Evolutionary conservation across 176 grass and related monocot species (phyloP).

Genomic region (Ensete ventricosum): DNA sequence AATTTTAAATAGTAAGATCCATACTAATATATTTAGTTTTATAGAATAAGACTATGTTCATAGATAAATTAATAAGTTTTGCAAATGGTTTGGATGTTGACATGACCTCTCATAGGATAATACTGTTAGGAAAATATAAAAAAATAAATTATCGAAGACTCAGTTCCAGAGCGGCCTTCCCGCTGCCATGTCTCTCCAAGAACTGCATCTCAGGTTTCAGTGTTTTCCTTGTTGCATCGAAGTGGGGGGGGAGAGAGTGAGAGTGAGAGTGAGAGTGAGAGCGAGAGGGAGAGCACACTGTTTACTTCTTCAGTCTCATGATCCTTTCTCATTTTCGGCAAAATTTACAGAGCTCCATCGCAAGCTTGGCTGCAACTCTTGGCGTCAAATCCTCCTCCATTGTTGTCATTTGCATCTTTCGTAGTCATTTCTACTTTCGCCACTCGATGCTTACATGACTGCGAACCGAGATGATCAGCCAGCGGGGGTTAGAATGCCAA

Average conservation of each 20-base stretch:
- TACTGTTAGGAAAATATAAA: no score
- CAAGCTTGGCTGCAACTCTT: conserved; percentile 48
- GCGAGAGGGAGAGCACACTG: conserved; percentile 36
- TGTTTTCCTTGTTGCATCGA: conserved; percentile 6
- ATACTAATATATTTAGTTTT: no score
- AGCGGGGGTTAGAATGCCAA: no score
- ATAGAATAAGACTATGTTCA: no score
- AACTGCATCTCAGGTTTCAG: conserved; percentile 12
- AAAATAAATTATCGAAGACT: conserved; percentile 10
- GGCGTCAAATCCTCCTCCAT: conserved; percentile 20
- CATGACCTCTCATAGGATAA: no score
- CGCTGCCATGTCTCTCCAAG: conserved; percentile 41
- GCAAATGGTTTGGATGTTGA: no score
- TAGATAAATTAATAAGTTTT: no score
- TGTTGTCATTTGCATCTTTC: conserved; percentile 18
- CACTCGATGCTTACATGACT: conserved; percentile 1
- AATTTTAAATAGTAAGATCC: no score
- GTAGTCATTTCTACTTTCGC: conserved; percentile 3
- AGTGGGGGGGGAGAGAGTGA: conserved; percentile 9
- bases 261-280: conserved; percentile 33
- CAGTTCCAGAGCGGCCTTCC: conserved; percentile 49
- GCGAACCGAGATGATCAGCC: background rate
- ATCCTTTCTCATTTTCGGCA: conserved; percentile 18
- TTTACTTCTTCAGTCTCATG: conserved; percentile 30
- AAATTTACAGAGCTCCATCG: conserved; percentile 22